phyloP scores from a whole-genome alignment of 2,329 filamentous ascomycete species.

The Emericellopsis cladophorae region DNA sequence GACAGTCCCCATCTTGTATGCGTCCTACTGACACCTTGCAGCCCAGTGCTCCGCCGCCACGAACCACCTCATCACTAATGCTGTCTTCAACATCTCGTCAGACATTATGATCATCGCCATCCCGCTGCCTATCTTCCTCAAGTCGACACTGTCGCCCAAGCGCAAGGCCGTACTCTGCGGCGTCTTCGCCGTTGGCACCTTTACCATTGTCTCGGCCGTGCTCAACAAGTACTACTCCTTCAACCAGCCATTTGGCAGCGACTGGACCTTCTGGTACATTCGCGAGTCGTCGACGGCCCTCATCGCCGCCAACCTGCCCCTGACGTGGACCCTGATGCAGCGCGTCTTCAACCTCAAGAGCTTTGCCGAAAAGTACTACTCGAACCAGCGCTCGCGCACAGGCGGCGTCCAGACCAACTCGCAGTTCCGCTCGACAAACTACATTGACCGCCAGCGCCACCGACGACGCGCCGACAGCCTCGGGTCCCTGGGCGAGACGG shows the following conservation, averaged over 20 bases:
- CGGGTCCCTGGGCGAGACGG: neutral
- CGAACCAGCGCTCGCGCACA: constrained; percentile 4
- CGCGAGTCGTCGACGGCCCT: constrained; percentile 31
- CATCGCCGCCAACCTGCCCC: constrained; percentile 28
- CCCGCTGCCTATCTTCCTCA: constrained; percentile 37
- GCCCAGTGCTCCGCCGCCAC: constrained; percentile 42
- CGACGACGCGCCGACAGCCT: neutral
- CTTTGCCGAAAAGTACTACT: constrained; percentile 8
- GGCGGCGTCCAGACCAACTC: neutral
- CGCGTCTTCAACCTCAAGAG: constrained; percentile 18
- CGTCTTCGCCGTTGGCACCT: constrained; percentile 29
- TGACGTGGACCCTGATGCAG: constrained; percentile 28
- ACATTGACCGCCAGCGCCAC: neutral
- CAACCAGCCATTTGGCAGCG: constrained; percentile 19
- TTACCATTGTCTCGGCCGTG: constrained; percentile 35
- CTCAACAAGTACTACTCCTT: constrained; percentile 33
- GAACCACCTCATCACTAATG: constrained; percentile 43
- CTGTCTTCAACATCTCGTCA: constrained; percentile 43
- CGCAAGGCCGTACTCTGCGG: constrained; percentile 37
- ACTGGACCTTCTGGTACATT: constrained; percentile 31
- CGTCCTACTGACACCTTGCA: constrained; percentile 9
- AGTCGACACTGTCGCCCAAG: constrained; percentile 31
- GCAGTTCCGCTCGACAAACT: constrained; percentile 1
- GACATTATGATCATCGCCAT: constrained; percentile 45
- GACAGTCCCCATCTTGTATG: neutral